Base-by-base conservation (phyloP, 1,284 basidiomycete genomes). In the Inonotus hispidus region DNA sequence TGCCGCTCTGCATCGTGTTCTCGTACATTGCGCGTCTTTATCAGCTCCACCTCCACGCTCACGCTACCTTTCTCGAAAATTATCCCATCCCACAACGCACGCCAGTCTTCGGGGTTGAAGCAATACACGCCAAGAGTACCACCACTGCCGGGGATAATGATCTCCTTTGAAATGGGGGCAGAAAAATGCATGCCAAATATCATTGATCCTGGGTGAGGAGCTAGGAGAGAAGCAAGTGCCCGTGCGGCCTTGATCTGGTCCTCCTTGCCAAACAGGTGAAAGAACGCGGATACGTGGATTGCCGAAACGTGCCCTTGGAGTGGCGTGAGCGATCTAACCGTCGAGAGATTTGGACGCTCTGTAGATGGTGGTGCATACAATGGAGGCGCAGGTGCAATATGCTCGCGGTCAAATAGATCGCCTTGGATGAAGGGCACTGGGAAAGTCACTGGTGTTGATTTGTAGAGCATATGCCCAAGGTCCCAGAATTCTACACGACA, bases 31-130 rank as follows among this genome's bases (percentile, higher is more conserved):
- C 23, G n/a, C 11, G 8, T 49, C 46, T 3, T 2, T 16, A n/a
- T 59, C 35, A 61, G 38, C 54, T 16, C 38, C 14, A 72, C 71
- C 37, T 74, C 69, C 3, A 77, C 75, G 60, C 68, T 65, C 11
- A 79, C 73, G 1, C 70, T 69, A 11, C 73, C 75, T 54, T 72
- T 69, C 63, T 68, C 66, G 59, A 79, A 79, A 14, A 79, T 69
- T 61, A 70, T 62, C 4, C 71, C 73, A 58, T 77, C 71, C 79
- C 79, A 81, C 49, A 80, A 64, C 58, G 72, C 72, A 23, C 62
- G 63, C 76, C 77, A 80, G 47, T 71, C 74, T 58, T 77, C 71
- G 0, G 76, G 74, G 46, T 68, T 71, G 63, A 74, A 72, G 54
- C 71, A 72, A 63, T 73, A 73, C 63, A 66, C 19, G 8, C 14